Evolutionary conservation across 208 protist species (phyloP), one percentile per base, ranked within the genome.

Genomic region (Willaertia magna): DNA sequence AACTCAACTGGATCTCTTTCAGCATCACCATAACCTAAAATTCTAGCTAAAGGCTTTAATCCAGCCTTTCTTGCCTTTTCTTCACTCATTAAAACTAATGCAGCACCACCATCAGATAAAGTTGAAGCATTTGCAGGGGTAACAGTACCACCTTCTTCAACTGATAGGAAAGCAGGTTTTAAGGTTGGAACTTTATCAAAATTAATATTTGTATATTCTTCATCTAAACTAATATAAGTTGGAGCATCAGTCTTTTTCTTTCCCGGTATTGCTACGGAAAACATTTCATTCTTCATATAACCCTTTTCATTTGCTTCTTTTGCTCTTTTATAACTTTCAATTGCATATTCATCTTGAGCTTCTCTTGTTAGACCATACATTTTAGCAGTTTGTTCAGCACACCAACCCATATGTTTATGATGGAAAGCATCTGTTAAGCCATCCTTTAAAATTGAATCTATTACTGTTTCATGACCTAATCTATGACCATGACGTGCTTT

Each of bases 281-380:
- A 93, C 4, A 97, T 94, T 88, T 98, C 96, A 79, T 95, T 87
- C 67, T 93, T 92, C 84, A 97, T 95, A 12, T 87, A 86, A 75
- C 94, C 95, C 18, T 94, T 87, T 89, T 94, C 91, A 30, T 86
- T 85, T 47, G 93, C 90, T 34, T 87, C 55, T 7, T 75, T 52
- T 2, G 93, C 93, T 76, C 94, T 92, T 59, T 90, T 92, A 91
- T 97, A 97, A 40, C 94, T 96, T 85, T 92, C 75, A 81, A 93
- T 91, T 49, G 96, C 95, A 87, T 94, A 97, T 34, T 93, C 91
- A 90, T 98, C 96, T 88, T 98, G 95, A 67, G 93, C 74, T 87
- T 96, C 90, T 79, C 94, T 91, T 44, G 93, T 93, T 47, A 98
- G 92, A 51, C 87, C 89, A 85, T 96, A 92, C 88, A 97, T 93